These are phyloP conservation scores for Alternaria ventricosa DNA, from an alignment of 2,329 filamentous ascomycete genomes.

Conservation along the genomic window DNA sequence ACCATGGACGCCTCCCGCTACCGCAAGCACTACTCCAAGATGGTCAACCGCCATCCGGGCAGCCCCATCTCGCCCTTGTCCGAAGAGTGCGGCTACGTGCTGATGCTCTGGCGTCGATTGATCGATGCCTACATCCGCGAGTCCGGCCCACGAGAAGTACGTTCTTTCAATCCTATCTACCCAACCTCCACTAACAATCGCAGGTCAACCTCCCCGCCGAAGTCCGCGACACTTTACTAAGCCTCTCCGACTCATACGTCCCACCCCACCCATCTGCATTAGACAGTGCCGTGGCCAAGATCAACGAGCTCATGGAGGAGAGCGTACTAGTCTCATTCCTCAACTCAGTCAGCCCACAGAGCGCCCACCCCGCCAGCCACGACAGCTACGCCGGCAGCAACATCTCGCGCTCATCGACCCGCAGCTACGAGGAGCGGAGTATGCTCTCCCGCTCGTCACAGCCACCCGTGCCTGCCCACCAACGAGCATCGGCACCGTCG, in stretches of 20 bases:
- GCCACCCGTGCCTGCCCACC: constrained; percentile 41
- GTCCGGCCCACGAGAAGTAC: constrained; percentile 47
- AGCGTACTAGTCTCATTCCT: constrained; percentile 92
- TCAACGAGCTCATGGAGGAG: constrained; percentile 97
- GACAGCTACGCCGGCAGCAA: constrained; percentile 51
- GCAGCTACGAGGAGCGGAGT: constrained; percentile 51
- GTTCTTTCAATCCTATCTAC: not conserved
- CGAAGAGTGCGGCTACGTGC: constrained; percentile 71
- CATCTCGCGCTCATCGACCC: constrained; percentile 47
- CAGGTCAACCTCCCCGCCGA: constrained; percentile 77
- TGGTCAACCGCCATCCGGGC: constrained; percentile 59
- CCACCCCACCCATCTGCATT: constrained; percentile 78
- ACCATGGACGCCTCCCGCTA: constrained; percentile 93
- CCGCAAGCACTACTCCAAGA: constrained; percentile 67
- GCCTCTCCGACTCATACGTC: constrained; percentile 63
- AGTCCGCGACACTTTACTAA: constrained; percentile 81
- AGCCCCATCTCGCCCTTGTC: constrained; percentile 59
- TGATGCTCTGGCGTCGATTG: constrained; percentile 84
- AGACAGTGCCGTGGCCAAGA: constrained; percentile 82
- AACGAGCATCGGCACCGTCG: constrained; percentile 50
- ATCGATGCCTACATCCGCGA: constrained; percentile 82
- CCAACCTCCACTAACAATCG: constrained; percentile 24
- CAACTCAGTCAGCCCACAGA: constrained; percentile 66
- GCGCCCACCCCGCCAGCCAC: constrained; percentile 52
- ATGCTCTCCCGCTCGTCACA: constrained; percentile 37